These are phyloP conservation scores for Ganoderma resinaceum DNA, from an alignment of 1,284 basidiomycete genomes.

Conservation along the genomic window DNA sequence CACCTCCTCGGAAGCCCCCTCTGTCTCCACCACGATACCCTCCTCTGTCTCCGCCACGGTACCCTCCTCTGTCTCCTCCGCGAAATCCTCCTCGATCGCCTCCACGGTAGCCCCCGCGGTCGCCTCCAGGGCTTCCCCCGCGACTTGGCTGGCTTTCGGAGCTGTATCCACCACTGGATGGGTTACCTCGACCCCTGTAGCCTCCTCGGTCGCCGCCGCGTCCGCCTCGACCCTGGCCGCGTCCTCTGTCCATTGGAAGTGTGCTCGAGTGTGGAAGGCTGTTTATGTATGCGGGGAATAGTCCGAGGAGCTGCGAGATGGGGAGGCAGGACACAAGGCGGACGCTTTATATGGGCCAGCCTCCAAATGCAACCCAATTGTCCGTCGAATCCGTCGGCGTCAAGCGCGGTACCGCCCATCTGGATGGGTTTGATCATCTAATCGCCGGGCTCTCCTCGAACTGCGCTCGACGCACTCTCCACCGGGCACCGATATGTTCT, in stretches of 20 bases:
- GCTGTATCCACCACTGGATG: not conserved
- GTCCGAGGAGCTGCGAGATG: not conserved
- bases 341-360: not conserved
- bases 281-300: not conserved
- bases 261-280: not conserved
- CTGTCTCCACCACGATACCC: conserved; percentile 36
- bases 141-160: conserved; percentile 25
- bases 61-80: conserved; percentile 31
- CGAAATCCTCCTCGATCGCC: conserved; percentile 41
- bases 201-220: conserved; percentile 40
- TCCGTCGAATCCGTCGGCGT: not conserved
- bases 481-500: not conserved
- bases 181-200: conserved; percentile 35
- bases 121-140: conserved; percentile 28
- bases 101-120: conserved; percentile 38
- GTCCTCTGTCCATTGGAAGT: conserved; percentile 30
- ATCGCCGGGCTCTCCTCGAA: not conserved
- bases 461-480: not conserved
- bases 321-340: not conserved
- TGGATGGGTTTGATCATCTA: conserved; percentile 1
- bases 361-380: not conserved
- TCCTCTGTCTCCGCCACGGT: conserved; percentile 32
- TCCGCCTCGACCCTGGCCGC: conserved; percentile 34
- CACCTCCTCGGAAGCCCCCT: conserved; percentile 32
- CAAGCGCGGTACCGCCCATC: not conserved